Conservation (phyloP, 169 alveolate species). For the Plasmodium knowlesi region DNA sequence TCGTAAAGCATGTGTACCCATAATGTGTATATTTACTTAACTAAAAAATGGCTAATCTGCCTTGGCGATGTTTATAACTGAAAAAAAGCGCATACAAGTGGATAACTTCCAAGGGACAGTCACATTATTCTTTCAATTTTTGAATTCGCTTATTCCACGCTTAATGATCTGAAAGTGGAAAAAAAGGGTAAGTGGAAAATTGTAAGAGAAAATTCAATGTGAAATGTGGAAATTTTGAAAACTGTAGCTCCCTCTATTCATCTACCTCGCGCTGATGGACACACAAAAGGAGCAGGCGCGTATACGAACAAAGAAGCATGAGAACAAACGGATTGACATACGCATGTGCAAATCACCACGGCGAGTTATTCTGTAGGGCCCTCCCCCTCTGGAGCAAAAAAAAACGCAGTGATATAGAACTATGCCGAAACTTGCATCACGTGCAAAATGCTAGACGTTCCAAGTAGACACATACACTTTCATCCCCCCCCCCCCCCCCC, state of each 20-base stretch:
- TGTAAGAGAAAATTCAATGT: neutral
- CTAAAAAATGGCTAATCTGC: neutral
- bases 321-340: neutral
- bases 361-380: neutral
- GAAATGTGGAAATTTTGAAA: neutral
- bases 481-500: too few relatives aligned
- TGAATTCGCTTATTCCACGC: conserved; percentile 64
- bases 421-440: neutral
- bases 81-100: neutral
- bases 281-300: neutral
- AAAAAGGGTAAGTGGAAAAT: neutral
- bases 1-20: neutral
- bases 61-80: neutral
- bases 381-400: neutral
- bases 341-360: neutral
- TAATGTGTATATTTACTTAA: neutral
- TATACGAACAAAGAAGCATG: neutral
- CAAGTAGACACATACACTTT: neutral
- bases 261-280: neutral
- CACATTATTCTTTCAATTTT: conserved; percentile 8
- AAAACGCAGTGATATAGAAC: neutral
- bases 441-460: neutral
- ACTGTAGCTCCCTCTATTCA: neutral
- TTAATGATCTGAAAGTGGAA: conserved; percentile 42
- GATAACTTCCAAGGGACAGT: neutral